These are phyloP conservation scores for Populus simonii DNA, from an alignment of 345 rosid genomes.

Conservation along the genomic window DNA sequence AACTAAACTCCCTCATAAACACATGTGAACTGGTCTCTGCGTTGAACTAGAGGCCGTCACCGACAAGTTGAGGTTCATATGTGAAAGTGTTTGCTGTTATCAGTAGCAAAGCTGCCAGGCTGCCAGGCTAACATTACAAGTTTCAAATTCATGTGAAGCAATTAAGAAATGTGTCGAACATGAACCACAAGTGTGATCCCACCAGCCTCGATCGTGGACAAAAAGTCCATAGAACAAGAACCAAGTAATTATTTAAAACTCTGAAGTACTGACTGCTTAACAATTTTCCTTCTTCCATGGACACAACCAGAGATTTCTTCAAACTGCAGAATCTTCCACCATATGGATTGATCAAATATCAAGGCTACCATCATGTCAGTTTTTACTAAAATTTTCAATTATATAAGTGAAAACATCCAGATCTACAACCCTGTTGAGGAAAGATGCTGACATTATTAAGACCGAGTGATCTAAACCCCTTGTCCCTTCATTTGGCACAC, in stretches of 20 bases:
- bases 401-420: background rate
- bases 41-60: background rate
- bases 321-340: conserved; percentile 11
- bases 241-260: background rate
- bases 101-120: background rate
- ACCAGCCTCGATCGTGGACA: background rate
- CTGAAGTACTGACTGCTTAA: background rate
- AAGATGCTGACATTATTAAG: conserved; percentile 20
- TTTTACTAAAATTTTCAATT: conserved; percentile 1
- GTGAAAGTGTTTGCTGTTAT: conserved; percentile 14
- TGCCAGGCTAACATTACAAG: background rate
- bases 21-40: background rate
- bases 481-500: background rate
- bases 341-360: conserved; percentile 12
- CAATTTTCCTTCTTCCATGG: background rate
- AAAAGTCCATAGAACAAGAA: background rate
- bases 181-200: background rate
- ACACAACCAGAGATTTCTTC: conserved; percentile 1
- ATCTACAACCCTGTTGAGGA: conserved; percentile 8
- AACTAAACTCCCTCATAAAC: no score
- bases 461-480: background rate
- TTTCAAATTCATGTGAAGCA: conserved; percentile 13
- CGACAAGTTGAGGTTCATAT: background rate
- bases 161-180: background rate
- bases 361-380: conserved; percentile 6